Evolutionary conservation across 1,284 basidiomycete species (phyloP).

Genomic region (Rugiboletus extremiorientalis): DNA sequence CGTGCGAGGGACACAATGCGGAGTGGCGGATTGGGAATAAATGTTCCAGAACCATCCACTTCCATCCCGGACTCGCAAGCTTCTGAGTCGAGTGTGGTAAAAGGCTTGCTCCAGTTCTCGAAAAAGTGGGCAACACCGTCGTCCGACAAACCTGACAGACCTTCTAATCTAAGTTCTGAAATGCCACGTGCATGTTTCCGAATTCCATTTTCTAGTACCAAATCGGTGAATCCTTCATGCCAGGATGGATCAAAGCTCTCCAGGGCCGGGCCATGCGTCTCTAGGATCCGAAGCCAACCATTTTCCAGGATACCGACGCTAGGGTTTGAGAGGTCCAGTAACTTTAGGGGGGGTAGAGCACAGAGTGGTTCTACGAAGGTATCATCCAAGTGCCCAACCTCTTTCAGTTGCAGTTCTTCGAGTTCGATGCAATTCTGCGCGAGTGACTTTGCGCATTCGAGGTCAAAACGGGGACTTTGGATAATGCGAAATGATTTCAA

Average conservation of each 20-base stretch:
- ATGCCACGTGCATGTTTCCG: constrained; percentile 53
- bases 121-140: constrained; percentile 73
- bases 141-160: constrained; percentile 67
- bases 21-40: constrained; percentile 47
- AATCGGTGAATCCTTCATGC: constrained; percentile 57
- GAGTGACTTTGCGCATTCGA: constrained; percentile 66
- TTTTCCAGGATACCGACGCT: constrained; percentile 54
- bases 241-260: constrained; percentile 64
- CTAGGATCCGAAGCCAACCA: constrained; percentile 57
- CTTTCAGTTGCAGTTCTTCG: constrained; percentile 72
- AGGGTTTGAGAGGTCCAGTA: constrained; percentile 64
- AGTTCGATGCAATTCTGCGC: constrained; percentile 62
- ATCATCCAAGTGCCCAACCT: constrained; percentile 75
- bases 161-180: constrained; percentile 55
- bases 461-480: constrained; percentile 87
- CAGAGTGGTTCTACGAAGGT: constrained; percentile 58
- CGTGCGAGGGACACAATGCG: constrained; percentile 58
- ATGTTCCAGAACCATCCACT: constrained; percentile 11
- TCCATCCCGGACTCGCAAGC: constrained; percentile 19
- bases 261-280: constrained; percentile 40
- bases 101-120: constrained; percentile 30
- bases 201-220: constrained; percentile 62
- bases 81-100: constrained; percentile 8
- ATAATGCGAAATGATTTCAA: constrained; percentile 79
- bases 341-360: constrained; percentile 46